Conservation (phyloP, 1,284 basidiomycete genomes). For the Rhodofomes roseus region DNA sequence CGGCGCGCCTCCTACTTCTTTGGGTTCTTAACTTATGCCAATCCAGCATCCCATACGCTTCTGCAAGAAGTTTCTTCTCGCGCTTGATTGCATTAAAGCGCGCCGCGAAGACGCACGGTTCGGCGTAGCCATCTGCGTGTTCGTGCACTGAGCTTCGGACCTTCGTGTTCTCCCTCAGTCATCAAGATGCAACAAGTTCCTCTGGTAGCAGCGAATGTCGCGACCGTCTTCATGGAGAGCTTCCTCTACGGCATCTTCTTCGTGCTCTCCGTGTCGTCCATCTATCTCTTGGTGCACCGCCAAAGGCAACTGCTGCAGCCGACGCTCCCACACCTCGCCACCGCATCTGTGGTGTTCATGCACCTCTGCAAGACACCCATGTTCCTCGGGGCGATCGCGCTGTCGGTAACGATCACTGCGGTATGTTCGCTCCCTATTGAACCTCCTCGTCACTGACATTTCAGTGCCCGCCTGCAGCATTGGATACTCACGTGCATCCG, state of each 20-base stretch:
- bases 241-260: constrained; percentile 3
- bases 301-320: neutral
- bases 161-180: neutral
- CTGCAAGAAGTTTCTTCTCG: too few relatives aligned
- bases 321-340: neutral
- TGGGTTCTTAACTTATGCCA: too few relatives aligned
- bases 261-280: neutral
- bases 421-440: neutral
- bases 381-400: neutral
- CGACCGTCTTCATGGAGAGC: neutral
- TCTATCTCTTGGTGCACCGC: neutral
- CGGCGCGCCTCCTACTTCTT: too few relatives aligned
- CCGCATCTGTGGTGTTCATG: neutral
- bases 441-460: neutral
- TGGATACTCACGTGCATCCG: neutral
- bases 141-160: neutral
- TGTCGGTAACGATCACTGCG: neutral
- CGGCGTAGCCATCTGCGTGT: neutral
- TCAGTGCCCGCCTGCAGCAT: neutral
- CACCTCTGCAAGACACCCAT: neutral
- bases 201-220: neutral
- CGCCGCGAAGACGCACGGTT: too few relatives aligned
- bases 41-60: too few relatives aligned
- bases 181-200: neutral
- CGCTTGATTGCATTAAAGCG: too few relatives aligned